A percentile compares a stretch with the other conserved stretches of the same genome.
Evolutionary conservation across 306 rosid genomes (phyloP).

Genomic region (Benincasa hispida): DNA sequence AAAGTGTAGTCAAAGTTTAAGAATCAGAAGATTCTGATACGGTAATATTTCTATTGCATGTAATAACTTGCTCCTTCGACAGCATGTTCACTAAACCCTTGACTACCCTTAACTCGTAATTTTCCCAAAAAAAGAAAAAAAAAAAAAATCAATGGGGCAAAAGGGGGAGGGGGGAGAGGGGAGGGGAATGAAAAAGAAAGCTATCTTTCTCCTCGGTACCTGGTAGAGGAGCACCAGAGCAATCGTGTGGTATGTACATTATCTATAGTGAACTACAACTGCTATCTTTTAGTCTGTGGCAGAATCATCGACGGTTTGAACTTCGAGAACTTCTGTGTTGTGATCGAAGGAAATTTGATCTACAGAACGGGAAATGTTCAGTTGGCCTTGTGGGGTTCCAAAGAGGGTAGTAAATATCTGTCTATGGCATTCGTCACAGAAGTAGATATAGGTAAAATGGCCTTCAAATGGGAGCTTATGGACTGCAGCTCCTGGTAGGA

Average conservation of each 20-base stretch:
- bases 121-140: not conserved
- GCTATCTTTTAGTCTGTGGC: conserved; percentile 4
- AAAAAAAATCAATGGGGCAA: not conserved
- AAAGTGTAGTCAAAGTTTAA: not conserved
- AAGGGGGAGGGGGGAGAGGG: not conserved
- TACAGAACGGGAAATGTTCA: conserved; percentile 19
- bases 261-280: conserved; percentile 7
- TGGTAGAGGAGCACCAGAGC: conserved; percentile 25
- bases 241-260: conserved; percentile 39
- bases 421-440: conserved; percentile 92
- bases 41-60: not conserved
- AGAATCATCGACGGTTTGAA: conserved; percentile 15
- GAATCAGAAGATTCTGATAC: conserved; percentile 3
- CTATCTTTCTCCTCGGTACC: not conserved
- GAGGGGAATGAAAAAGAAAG: not conserved
- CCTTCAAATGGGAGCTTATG: conserved; percentile 98
- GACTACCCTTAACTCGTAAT: not conserved
- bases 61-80: not conserved
- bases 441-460: conserved; percentile 79
- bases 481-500: conserved; percentile 86
- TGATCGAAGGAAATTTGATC: conserved; percentile 20
- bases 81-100: not conserved
- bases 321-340: conserved; percentile 24
- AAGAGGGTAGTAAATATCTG: conserved; percentile 90
- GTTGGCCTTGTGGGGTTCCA: conserved; percentile 91